Evolutionary conservation across 2,329 filamentous ascomycete species (phyloP), one percentile per base, ranked within the genome.

Genomic region (Curvularia hawaiiensis): DNA sequence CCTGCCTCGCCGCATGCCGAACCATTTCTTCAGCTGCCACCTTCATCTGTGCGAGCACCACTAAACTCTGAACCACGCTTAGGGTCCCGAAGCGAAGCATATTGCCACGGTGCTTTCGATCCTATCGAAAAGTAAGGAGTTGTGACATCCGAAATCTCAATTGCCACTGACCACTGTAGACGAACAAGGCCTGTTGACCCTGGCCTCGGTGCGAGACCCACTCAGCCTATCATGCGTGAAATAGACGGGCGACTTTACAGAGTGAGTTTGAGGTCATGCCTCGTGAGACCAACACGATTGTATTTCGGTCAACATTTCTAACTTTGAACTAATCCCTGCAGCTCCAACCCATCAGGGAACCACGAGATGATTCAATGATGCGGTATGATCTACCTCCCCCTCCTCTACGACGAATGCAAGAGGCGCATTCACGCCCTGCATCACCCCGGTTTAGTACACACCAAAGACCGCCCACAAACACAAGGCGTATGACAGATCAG

Each of bases 191-290:
- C 54, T 28, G 30, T 54, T 16, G 52, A 50, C 38, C 33, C 54
- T 51, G 60, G 59, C 38, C 50, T 63, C 45, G 51, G 51, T 38
- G 16, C 50, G 22, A 62, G 55, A 53, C 58, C 33, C 50, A 50
- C 61, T 50, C 52, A 58, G 52, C 63, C 66, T 14, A 51, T 68
- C 3, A 56, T 70, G 59, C 63, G 65, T 26, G 68, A 66, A 58
- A 65, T 67, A 45, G 59, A 73, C 31, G 73, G 73, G 44, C 67
- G 59, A 52, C 35, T 75, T 35, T 75, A 70, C 48, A 68, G 72
- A 68, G 73, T 75, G 70, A 75, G 73, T 75, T 39, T 48, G 50
- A 54, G 45, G 56, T 58, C 55, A 62, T 49, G 54, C 57, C 56
- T 51, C 41, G 50, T 33, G 53, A 59, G 57, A 61, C 50, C 60